These are phyloP conservation scores for Phytopythium vexans DNA, from an alignment of 352 stramenopile genomes.

Conservation along the genomic window DNA sequence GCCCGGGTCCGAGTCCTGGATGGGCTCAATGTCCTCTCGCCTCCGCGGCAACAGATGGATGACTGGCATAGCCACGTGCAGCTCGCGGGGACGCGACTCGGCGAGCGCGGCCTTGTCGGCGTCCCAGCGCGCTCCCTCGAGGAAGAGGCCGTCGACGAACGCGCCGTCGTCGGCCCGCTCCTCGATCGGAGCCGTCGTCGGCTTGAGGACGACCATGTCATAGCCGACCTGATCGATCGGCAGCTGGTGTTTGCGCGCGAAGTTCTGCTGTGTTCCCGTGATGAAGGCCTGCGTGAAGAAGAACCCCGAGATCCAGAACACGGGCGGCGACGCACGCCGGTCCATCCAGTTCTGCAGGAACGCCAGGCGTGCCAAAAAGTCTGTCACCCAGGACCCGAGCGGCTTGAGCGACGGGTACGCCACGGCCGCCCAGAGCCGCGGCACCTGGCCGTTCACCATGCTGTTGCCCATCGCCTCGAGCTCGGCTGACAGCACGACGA, in stretches of 20 bases:
- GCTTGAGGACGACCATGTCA: slow-evolving; percentile 83
- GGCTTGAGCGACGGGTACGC: slow-evolving; percentile 93
- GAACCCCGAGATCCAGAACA: slow-evolving; percentile 94
- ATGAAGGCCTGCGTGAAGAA: slow-evolving; percentile 96
- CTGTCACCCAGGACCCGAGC: slow-evolving; percentile 89
- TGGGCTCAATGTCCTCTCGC: slow-evolving; percentile 82
- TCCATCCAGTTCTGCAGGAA: slow-evolving; percentile 87
- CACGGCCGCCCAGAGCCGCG: slow-evolving; percentile 72
- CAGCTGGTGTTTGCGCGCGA: slow-evolving; percentile 86
- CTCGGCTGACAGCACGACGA: slow-evolving; percentile 92
- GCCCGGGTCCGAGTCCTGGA: slow-evolving; percentile 85
- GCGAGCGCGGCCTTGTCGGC: slow-evolving; percentile 54
- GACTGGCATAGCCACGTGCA: slow-evolving; percentile 87
- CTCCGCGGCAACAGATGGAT: slow-evolving; percentile 81
- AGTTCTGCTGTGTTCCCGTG: slow-evolving; percentile 93
- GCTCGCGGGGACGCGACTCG: slow-evolving; percentile 80
- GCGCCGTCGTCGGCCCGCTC: slow-evolving; percentile 80
- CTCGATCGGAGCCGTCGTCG: slow-evolving; percentile 33
- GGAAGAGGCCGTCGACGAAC: slow-evolving; percentile 88
- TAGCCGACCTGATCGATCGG: slow-evolving; percentile 90
- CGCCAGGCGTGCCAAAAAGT: slow-evolving; percentile 82
- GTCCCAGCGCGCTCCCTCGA: slow-evolving; percentile 90
- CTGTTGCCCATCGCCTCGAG: slow-evolving; percentile 92
- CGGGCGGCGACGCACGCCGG: slow-evolving; percentile 58
- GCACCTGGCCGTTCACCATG: slow-evolving; percentile 92